A percentile compares a stretch with the other conserved stretches of the same genome.
Evolutionary conservation across 129 eudicot genomes (phyloP).

Genomic region (Calendula officinalis): DNA sequence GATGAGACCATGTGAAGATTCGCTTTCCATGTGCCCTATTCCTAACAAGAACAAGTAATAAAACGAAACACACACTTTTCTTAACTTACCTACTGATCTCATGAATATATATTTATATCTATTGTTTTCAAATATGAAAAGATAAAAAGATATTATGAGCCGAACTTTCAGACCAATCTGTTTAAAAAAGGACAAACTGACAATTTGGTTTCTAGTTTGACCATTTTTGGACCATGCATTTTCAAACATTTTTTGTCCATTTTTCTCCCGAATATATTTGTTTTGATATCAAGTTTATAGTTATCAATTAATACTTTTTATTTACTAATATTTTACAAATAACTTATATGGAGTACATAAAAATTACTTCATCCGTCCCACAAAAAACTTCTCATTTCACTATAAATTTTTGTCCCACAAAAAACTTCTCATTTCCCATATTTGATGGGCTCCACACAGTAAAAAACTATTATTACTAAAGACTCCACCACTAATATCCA

Average conservation of each 20-base stretch:
- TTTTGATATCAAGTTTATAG: not conserved
- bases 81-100: not conserved
- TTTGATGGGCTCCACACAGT: no score
- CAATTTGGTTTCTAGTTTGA: constrained; percentile 18
- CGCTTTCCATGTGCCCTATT: not conserved
- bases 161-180: constrained; percentile 7
- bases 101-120: not conserved
- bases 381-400: no score
- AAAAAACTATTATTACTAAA: no score
- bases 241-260: not conserved
- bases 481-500: no score
- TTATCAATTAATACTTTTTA: not conserved
- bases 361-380: no score
- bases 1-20: no score
- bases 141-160: not conserved
- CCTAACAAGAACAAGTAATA: not conserved
- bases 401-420: no score
- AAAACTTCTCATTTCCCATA: no score
- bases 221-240: constrained; percentile 6
- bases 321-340: no score
- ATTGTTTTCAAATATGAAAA: not conserved
- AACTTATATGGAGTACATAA: no score
- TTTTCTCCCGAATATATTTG: not conserved
- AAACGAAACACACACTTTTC: not conserved
- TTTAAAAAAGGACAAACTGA: constrained; percentile 14